These are phyloP conservation scores for Marasmius fiardii DNA, from an alignment of 1,284 basidiomycete species.

Conservation along the genomic window DNA sequence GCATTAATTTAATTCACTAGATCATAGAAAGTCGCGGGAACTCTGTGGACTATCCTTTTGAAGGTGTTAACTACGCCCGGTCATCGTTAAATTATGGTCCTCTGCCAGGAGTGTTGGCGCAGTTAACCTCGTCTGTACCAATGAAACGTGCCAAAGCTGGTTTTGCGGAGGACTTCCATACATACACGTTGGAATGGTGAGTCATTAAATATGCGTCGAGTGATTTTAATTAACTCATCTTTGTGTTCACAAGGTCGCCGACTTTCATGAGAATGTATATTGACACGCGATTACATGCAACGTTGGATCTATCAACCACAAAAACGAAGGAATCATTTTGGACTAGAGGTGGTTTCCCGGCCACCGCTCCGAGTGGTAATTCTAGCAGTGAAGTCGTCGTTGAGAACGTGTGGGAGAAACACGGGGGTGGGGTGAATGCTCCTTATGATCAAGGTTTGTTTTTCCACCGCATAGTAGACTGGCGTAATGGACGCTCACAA, in stretches of 20 bases:
- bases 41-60: constrained; percentile 48
- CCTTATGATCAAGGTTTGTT: constrained; percentile 76
- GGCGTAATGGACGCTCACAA: no score
- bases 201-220: not conserved
- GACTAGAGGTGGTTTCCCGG: constrained; percentile 52
- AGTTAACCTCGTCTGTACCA: constrained; percentile 68
- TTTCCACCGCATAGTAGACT: no score
- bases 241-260: constrained; percentile 29
- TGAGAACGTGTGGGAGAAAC: constrained; percentile 49
- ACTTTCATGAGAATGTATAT: constrained; percentile 70
- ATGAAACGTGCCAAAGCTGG: constrained; percentile 44
- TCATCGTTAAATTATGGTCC: constrained; percentile 75
- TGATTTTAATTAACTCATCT: not conserved
- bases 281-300: constrained; percentile 50
- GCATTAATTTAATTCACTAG: not conserved
- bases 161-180: constrained; percentile 62
- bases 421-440: constrained; percentile 45
- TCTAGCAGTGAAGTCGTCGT: constrained; percentile 46
- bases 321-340: constrained; percentile 50
- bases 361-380: constrained; percentile 63
- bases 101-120: constrained; percentile 50
- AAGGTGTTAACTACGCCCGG: constrained; percentile 69
- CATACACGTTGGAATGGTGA: constrained; percentile 75
- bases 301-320: constrained; percentile 31
- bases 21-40: constrained; percentile 74